Conservation (phyloP, 108 stramenopile genomes). For the Fragilaria radians region DNA sequence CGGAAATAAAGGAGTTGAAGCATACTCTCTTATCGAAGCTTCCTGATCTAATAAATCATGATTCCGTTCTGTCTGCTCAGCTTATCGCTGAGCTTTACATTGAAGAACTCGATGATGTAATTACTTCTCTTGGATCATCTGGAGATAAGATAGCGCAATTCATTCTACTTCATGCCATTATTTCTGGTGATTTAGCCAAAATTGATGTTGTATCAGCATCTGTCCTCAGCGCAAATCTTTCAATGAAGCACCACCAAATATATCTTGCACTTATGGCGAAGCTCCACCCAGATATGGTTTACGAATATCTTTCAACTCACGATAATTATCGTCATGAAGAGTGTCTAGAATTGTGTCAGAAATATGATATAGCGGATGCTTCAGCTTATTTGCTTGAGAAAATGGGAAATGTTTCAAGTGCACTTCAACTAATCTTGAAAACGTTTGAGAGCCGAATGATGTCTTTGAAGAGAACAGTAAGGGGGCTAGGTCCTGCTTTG, state of each 20-base stretch:
- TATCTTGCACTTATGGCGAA: conserved; percentile 63
- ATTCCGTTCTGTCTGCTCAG: conserved; percentile 45
- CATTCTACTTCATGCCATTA: conserved; percentile 52
- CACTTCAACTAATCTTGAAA: conserved; percentile 75
- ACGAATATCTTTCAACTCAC: conserved; percentile 65
- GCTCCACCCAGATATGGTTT: conserved; percentile 74
- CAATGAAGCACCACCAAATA: conserved; percentile 52
- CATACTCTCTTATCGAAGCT: conserved; percentile 42
- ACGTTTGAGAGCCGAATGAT: conserved; percentile 68
- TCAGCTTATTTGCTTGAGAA: conserved; percentile 85
- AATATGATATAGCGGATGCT: conserved; percentile 81
- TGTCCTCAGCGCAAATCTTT: conserved; percentile 56
- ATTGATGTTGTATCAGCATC: conserved; percentile 55
- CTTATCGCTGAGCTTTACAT: conserved; percentile 69
- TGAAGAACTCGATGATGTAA: conserved; percentile 61
- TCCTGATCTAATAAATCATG: conserved; percentile 46
- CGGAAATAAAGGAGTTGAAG: conserved; percentile 15
- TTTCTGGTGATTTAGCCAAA: conserved; percentile 53
- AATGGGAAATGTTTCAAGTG: conserved; percentile 83
- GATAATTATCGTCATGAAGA: conserved; percentile 77
- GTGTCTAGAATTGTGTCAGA: conserved; percentile 74
- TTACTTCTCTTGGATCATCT: conserved; percentile 26
- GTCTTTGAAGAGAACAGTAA: conserved; percentile 49
- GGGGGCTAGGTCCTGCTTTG: conserved; percentile 33
- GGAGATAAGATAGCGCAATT: conserved; percentile 34